These are phyloP conservation scores for Grifola frondosa DNA, from an alignment of 1,284 basidiomycete genomes.

Conservation along the genomic window DNA sequence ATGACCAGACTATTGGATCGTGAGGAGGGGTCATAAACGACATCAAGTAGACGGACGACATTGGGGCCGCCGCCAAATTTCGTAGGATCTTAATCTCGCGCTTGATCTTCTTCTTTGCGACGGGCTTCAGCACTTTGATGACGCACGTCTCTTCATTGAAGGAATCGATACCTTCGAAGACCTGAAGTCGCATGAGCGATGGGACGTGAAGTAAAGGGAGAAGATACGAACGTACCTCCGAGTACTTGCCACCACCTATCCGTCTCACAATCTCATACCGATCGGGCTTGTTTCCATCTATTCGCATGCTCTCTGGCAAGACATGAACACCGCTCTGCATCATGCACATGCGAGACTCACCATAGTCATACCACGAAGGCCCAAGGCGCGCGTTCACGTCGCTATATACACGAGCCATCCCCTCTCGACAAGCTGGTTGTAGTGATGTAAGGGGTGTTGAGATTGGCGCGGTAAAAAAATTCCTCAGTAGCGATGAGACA, in stretches of 20 bases:
- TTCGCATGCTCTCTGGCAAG: conserved; percentile 61
- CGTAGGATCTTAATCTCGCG: conserved; percentile 91
- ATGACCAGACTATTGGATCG: conserved; percentile 85
- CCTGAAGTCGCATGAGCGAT: too few species aligned
- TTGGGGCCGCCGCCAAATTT: conserved; percentile 86
- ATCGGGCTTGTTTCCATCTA: conserved; percentile 93
- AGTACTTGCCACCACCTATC: conserved; percentile 97
- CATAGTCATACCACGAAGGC: conserved; percentile 80
- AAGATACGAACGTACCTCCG: conserved; percentile 78
- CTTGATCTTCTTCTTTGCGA: conserved; percentile 92
- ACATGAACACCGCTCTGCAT: conserved; percentile 9
- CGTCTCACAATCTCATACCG: conserved; percentile 98
- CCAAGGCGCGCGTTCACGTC: conserved; percentile 72
- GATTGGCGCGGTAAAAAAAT: background rate
- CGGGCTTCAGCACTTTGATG: conserved; percentile 90
- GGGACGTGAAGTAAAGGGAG: too few species aligned
- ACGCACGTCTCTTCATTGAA: conserved; percentile 78
- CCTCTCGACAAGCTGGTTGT: background rate
- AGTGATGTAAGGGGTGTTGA: background rate
- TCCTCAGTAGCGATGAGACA: conserved; percentile 1
- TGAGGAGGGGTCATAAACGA: conserved; percentile 74
- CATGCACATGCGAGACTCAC: conserved; percentile 36
- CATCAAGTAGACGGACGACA: conserved; percentile 79
- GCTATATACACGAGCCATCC: conserved; percentile 61
- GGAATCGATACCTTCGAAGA: conserved; percentile 85